Evolutionary conservation across 345 rosid genomes (phyloP), one percentile per base, ranked within the genome.

Genomic region (Eucalyptus regnans): DNA sequence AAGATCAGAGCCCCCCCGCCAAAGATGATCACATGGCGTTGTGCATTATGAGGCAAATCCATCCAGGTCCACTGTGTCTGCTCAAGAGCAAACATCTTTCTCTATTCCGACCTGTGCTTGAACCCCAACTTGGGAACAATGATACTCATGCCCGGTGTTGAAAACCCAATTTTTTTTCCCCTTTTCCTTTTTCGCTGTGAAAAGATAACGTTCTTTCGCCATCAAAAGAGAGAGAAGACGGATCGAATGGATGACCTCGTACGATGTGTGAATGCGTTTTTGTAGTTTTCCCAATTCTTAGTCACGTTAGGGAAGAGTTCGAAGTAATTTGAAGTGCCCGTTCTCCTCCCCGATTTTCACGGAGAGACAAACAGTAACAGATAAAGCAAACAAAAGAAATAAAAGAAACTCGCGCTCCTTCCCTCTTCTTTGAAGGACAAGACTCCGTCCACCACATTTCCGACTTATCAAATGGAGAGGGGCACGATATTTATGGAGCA

Each of bases 61-160:
- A 93, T 87, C 87, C 89, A 93, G 97, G 96, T 94, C 99, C 90
- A 93, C 97, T 89, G 89, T 95, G 99, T 94, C 92, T 86, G 90
- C 93, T 89, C 89, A 93, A 90, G 88, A 92, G 92, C 95, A 87
- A 95, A 95, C 99, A 97, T 88, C 64, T 89, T 89, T 92, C 92
- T 87, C 88, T 49, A 90, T 91, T 90, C 93, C 94, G 96, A 95
- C 95, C 94, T 94, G 94, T 90, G 89, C 86, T 91, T 93, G 87
- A 92, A 90, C 95, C 95, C 97, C 94, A 91, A 49, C 80, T 91
- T 90, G 68, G 68, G 17, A 62, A 62, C 7, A 12, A 1, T 27
- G 31, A 60, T 11, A 27, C 31, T 27, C 68, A 12, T 56, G 62
- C 62, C 12, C 11, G 62, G 27, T 9, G 25, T 22, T 56, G 62